Base-by-base conservation (phyloP, 495 filamentous ascomycete species). In the Xylaria curta region DNA sequence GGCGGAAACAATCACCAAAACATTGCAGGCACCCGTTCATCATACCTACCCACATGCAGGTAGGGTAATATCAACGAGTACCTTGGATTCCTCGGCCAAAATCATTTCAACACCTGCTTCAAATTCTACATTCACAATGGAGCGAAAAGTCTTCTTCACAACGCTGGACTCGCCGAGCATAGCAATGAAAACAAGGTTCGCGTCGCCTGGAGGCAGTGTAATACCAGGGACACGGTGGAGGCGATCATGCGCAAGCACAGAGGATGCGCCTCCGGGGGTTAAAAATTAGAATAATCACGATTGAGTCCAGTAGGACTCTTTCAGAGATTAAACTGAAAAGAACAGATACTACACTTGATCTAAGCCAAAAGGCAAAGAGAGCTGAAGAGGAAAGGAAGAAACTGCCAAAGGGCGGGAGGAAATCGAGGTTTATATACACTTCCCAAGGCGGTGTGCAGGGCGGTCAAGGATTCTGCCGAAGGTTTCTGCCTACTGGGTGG, bases 271-370 rank as follows among this genome's bases (percentile, higher is more conserved):
- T 72, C 78, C 90, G 68, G 68, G 75, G 56, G 82, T 76, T 85
- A 81, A 91, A 91, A 91, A 92, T 90, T 85, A 85, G 88, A 87
- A 86, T 91, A 92, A 92, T 91, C 87, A 89, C 84, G 85, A 87
- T 89, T 85, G 77, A 79, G 84, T 81, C 82, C 80, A 85, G 78
- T 89, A 84, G 85, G 68, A 69, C 75, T 76, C 80, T 85, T 86
- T 83, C 84, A 86, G 84, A 84, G 81, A 85, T 92, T 92, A 92
- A 91, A 92, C 90, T 93, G 90, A 93, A 93, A 93, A 93, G 91
- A 94, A 94, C 91, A 94, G 91, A 94, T 94, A 93, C 91, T 93
- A 93, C 91, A 93, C 91, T 92, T 93, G 91, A 93, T 93, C 91
- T 93, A 89, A 89, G 87, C 87, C 87, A 89, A 88, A 86, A 76